Base-by-base conservation (phyloP, 1,139 yeast species). In the Saccharomycopsis phalli region DNA sequence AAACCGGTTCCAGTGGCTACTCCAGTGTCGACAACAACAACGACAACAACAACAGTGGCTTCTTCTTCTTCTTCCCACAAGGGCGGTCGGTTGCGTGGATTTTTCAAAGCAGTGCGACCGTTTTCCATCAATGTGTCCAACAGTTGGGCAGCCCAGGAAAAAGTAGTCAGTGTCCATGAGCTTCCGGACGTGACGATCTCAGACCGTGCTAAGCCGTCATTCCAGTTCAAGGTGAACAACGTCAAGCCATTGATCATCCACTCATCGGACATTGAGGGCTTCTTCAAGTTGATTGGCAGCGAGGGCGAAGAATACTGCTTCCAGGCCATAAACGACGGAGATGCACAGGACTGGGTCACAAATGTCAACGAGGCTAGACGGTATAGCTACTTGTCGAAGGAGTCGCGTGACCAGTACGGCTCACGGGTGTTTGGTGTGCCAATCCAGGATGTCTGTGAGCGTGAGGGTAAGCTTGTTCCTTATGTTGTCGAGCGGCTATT, bases 341-440 rank as follows among this genome's bases (percentile, higher is more conserved):
- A 83, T 28, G 73, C 82, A 46, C 74, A 73, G 44, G 86, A 78
- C 38, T 91, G 97, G 97, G 65, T 84, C 30, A 63, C 68, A 37
- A 54, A 60, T 33, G 55, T 70, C 20, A 59, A 57, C 25, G 51
- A 56, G 10, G 65, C 71, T 1, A 65, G 66, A 44, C 58, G 68
- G 47, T 63, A 61, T 43, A 63, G 71, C 2, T 65, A 63, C 46
- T 55, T 60, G 33, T 62, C 69, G 4, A 59, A 59, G 22, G 61
- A 59, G 45, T 58, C 56, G 30, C 58, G 54, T 40, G 65, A 66
- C 3, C 50, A 57, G 42, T 59, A 63, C 4, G 57, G 59, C 53
- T 53, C 65, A 45, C 54, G 68, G 56, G 83, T 91, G 3, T 91
- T 88, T 68, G 97, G 97, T n/a, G 80, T 88, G 29, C 95, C 97